Percentiles rank a stretch among this genome's conserved stretches.
phyloP scores from a whole-genome alignment of 805 yeast species.

The Isabelozyma gotoi region DNA sequence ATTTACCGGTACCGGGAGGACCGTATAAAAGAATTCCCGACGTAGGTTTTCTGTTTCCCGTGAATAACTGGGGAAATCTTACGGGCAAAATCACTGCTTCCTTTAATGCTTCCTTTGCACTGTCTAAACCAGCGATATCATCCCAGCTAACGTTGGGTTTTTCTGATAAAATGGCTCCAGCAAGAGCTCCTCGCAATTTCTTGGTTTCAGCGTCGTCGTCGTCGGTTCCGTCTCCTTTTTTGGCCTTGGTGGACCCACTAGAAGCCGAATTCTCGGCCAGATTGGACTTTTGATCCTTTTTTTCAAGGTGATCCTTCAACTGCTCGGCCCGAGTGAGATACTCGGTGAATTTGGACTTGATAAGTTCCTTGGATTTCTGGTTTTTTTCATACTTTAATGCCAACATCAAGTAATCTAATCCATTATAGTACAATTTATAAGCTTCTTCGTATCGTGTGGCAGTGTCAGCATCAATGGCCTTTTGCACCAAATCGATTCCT shows the following conservation, averaged over 20 bases:
- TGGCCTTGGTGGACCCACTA: constrained; percentile 58
- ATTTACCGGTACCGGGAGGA: constrained; percentile 96
- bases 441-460: constrained; percentile 92
- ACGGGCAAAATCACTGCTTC: constrained; percentile 98
- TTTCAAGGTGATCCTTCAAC: constrained; percentile 83
- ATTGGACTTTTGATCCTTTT: constrained; percentile 44
- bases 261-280: constrained; percentile 53
- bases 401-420: constrained; percentile 90
- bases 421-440: constrained; percentile 86
- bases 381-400: constrained; percentile 94
- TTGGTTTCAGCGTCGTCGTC: constrained; percentile 82
- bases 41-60: constrained; percentile 91
- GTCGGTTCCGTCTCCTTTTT: constrained; percentile 53
- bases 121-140: constrained; percentile 93
- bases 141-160: constrained; percentile 93
- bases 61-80: constrained; percentile 91
- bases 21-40: constrained; percentile 75
- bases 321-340: constrained; percentile 92
- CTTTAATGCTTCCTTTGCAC: constrained; percentile 93
- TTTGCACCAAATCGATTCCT: constrained; percentile 92
- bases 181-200: constrained; percentile 84
- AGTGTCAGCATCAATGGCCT: constrained; percentile 92
- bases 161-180: constrained; percentile 88
- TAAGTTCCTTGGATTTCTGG: constrained; percentile 81
- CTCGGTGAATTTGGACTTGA: constrained; percentile 86